These are phyloP conservation scores for Solanum sitiens DNA, from an alignment of 257 asterid species.

Conservation along the genomic window DNA sequence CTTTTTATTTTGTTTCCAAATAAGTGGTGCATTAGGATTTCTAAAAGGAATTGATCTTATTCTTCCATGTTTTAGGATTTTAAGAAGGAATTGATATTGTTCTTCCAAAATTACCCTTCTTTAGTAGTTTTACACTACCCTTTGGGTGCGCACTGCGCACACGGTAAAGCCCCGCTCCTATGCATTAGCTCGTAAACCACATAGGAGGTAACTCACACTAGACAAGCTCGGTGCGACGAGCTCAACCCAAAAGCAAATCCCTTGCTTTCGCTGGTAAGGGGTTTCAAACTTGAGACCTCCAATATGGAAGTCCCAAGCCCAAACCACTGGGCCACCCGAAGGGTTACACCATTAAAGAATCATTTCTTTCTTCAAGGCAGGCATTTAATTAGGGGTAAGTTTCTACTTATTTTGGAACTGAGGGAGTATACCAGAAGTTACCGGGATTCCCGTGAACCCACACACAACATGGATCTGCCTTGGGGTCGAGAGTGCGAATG, in stretches of 20 bases:
- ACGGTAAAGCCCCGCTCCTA: background rate
- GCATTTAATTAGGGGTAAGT: too few relatives aligned
- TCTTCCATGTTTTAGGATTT: background rate
- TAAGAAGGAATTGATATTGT: background rate
- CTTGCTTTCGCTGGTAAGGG: too few relatives aligned
- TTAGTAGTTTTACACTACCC: background rate
- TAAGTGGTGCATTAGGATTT: background rate
- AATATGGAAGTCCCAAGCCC: too few relatives aligned
- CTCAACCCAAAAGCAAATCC: too few relatives aligned
- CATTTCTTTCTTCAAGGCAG: too few relatives aligned
- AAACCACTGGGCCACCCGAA: too few relatives aligned
- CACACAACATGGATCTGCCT: background rate
- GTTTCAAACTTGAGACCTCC: too few relatives aligned
- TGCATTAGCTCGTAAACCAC: too few relatives aligned
- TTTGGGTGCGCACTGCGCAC: background rate
- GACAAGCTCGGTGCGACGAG: too few relatives aligned
- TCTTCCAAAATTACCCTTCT: background rate
- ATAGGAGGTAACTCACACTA: too few relatives aligned
- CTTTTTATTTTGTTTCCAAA: background rate
- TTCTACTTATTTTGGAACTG: too few relatives aligned
- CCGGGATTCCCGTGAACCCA: background rate
- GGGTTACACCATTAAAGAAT: too few relatives aligned
- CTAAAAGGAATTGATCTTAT: background rate
- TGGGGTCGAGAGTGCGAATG: background rate
- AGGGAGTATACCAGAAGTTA: background rate